Base-by-base conservation (phyloP, 1,284 basidiomycete species). In the Fomes fomentarius region DNA sequence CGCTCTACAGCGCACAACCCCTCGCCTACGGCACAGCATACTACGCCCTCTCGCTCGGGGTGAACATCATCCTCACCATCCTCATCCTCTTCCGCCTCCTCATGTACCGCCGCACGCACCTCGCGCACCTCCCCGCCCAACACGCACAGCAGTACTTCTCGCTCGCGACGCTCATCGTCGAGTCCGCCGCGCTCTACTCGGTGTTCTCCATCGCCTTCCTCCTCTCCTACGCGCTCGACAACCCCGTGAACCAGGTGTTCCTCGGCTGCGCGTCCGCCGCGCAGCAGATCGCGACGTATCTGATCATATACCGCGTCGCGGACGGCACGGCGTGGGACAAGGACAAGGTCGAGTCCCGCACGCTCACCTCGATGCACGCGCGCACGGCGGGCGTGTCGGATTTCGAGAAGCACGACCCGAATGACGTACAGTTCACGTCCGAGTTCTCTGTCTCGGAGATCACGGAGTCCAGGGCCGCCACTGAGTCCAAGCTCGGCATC, bases 11-110 rank as follows among this genome's bases (percentile, higher is more conserved):
- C 59, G 63, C 57, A 7, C 61, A 74, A 12, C 75, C 76, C 3
- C 56, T 74, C 45, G 72, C 74, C 6, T 75, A 71, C 50, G 64
- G 64, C 41, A 64, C 59, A 15, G 61, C 76, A 4, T 79, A 77
- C 61, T 78, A 74, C 52, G 64, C 74, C 15, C 72, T 78, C 43
- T 79, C 77, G 9, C 68, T 80, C 41, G 66, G 73, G 26, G 65
- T 74, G 40, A 80, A 79, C 66, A 74, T 80, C 59, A 57, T 79
- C 43, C 67, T 78, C 40, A 78, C 78, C 0, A 52, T 74, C 11
- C 70, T 79, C 39, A 79, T 81, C 58, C 66, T 69, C 28, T 45
- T 63, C 6, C 73, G 76, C 4, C 70, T 79, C 9, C 51, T 75
- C 31, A 41, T 70, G 24, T 75, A 74, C 52, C 74, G 76, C 22